phyloP scores from a whole-genome alignment of 2,329 filamentous ascomycete species.

The Fusarium pseudocircinatum region DNA sequence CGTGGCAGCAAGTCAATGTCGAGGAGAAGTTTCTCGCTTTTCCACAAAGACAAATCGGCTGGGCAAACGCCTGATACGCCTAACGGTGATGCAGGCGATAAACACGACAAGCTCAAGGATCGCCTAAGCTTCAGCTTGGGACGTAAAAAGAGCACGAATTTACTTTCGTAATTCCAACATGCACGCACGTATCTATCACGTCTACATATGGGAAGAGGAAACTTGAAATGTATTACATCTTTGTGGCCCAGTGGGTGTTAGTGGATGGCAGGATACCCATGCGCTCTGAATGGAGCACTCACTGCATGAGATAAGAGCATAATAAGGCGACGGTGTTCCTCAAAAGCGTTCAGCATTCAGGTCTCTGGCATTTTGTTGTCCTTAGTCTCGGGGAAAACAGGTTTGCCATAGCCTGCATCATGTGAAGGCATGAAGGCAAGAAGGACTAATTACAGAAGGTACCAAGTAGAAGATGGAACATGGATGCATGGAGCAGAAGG shows the following conservation, averaged over 20 bases:
- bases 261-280: constrained; percentile 40
- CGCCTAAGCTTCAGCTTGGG: constrained; percentile 74
- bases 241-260: constrained; percentile 21
- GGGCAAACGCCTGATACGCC: constrained; percentile 36
- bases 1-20: constrained; percentile 82
- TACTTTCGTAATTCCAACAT: constrained; percentile 43
- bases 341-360: neutral
- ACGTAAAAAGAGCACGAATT: constrained; percentile 73
- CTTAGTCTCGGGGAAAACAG: neutral
- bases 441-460: constrained; percentile 2
- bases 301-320: constrained; percentile 27
- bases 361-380: neutral
- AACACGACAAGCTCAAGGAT: constrained; percentile 66
- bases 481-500: neutral
- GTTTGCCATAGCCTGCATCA: neutral
- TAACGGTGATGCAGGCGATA: constrained; percentile 44
- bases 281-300: constrained; percentile 17
- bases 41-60: constrained; percentile 61
- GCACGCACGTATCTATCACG: neutral
- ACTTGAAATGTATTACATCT: constrained; percentile 14
- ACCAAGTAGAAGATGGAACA: constrained; percentile 8
- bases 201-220: constrained; percentile 21
- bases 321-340: constrained; percentile 5
- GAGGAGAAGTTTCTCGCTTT: constrained; percentile 76
- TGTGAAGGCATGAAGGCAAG: neutral